These are phyloP conservation scores for Helotiales sp. DNA, from an alignment of 2,329 filamentous ascomycete genomes.

Conservation along the genomic window DNA sequence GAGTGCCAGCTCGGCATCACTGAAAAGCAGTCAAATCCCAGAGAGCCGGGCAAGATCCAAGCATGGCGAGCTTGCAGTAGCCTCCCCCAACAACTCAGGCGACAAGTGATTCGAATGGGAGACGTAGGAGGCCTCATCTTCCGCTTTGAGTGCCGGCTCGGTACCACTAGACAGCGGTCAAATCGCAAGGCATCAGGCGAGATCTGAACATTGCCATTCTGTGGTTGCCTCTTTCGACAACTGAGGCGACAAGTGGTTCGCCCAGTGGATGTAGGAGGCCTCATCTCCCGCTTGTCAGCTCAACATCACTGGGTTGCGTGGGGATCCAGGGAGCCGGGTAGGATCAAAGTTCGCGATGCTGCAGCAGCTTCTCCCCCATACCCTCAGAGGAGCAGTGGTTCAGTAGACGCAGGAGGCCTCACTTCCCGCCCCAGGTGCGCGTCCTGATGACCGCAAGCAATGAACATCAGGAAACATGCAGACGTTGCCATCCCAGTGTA, in stretches of 20 bases:
- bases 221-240: not conserved
- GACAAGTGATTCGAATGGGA: not conserved
- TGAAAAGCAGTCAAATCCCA: not conserved
- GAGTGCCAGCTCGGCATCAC: not conserved
- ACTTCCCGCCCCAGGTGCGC: too few species aligned
- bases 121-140: conserved; percentile 8
- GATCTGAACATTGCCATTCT: not conserved
- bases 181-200: not conserved
- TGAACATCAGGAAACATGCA: too few species aligned
- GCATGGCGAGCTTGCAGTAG: not conserved
- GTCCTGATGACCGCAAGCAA: too few species aligned
- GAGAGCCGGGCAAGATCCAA: not conserved
- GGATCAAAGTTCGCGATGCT: not conserved
- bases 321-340: not conserved
- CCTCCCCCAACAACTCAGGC: not conserved
- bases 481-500: too few species aligned
- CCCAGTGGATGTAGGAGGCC: too few species aligned
- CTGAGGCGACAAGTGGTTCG: not conserved
- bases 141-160: not conserved
- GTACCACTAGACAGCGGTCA: not conserved
- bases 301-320: not conserved
- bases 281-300: not conserved
- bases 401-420: too few species aligned
- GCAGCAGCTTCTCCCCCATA: not conserved
- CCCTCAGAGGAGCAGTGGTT: too few species aligned